Percentiles rank a stretch among this genome's conserved stretches.
Conservation (phyloP, 768 basidiomycete species). For the Mycena galopus region DNA sequence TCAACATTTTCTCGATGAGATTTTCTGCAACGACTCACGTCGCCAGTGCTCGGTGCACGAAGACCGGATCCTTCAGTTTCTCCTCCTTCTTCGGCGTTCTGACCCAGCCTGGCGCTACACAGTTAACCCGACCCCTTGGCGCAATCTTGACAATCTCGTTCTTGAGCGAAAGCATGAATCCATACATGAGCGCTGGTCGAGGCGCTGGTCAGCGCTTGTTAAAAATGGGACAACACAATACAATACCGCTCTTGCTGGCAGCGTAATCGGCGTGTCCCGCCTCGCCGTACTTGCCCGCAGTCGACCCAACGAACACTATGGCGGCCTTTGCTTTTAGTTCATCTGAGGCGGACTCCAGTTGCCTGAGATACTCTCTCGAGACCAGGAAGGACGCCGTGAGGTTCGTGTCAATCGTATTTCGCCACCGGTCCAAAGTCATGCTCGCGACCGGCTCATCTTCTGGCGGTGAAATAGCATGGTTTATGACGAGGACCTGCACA, state of each 20-base stretch:
- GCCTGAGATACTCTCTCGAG: constrained; percentile 69
- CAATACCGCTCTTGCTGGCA: constrained; percentile 14
- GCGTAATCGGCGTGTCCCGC: constrained; percentile 59
- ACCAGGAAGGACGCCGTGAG: constrained; percentile 78
- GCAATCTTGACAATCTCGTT: constrained; percentile 87
- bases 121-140: neutral
- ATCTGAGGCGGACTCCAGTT: constrained; percentile 55
- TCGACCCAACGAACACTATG: constrained; percentile 78
- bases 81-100: constrained; percentile 73
- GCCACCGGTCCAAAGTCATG: constrained; percentile 77
- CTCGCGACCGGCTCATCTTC: constrained; percentile 63
- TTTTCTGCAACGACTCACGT: neutral
- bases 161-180: constrained; percentile 75
- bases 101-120: constrained; percentile 77
- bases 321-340: constrained; percentile 65
- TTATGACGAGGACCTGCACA: constrained; percentile 71
- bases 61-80: constrained; percentile 65
- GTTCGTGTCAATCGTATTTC: constrained; percentile 70
- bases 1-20: neutral
- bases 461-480: constrained; percentile 68
- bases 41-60: constrained; percentile 44
- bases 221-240: neutral
- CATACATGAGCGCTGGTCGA: constrained; percentile 76
- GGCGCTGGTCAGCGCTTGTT: neutral
- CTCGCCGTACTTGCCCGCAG: constrained; percentile 81